Base-by-base conservation (phyloP, 805 yeast genomes). In the Kuraishia cidri region DNA sequence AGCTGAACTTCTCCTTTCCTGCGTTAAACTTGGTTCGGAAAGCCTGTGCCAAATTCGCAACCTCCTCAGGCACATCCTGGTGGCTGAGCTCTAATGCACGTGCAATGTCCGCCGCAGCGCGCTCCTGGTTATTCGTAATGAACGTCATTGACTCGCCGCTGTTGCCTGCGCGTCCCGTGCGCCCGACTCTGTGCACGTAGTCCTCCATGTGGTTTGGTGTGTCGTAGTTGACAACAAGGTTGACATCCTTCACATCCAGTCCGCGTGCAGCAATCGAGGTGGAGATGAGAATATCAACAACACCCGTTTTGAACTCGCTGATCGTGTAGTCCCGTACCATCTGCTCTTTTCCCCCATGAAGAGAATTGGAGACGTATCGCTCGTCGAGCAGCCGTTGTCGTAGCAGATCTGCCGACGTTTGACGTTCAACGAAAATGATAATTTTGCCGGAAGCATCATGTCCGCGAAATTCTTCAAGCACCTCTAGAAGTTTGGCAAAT, bases 201-300 rank as follows among this genome's bases (percentile, higher is more conserved):
- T 92, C 97, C 40, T 94, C 97, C 67, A 87, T 68, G 38, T 88
- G 94, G 41, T 69, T 83, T 1, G 95, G 94, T 1, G 85, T 69
- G 42, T 82, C 87, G 46, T 69, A 83, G 41, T 92, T 83, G 5
- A 92, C 62, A 2, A 92, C 97, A 28, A 88, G 53, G 36, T 76
- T 76, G 17, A 90, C 68, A 15, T 78, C 80, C 33, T 86, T 82
- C n/a, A 92, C 96, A 56, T 92, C 97, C 16, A 92, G 60, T 0
- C 98, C 98, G 40, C 98, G 66, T 0, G 98, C 95, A 3, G 97
- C 86, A 17, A 92, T 82, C 2, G 95, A 92, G 0, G 98, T 92
- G 6, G 97, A 95, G 18, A 92, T 72, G 31, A 92, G 59, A 1
- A 87, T 72, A 35, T 75, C 71, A 3, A 75, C 58, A 0, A 65